phyloP scores from a whole-genome alignment of 495 filamentous ascomycete genomes.

The Lineolata rhizophorae region DNA sequence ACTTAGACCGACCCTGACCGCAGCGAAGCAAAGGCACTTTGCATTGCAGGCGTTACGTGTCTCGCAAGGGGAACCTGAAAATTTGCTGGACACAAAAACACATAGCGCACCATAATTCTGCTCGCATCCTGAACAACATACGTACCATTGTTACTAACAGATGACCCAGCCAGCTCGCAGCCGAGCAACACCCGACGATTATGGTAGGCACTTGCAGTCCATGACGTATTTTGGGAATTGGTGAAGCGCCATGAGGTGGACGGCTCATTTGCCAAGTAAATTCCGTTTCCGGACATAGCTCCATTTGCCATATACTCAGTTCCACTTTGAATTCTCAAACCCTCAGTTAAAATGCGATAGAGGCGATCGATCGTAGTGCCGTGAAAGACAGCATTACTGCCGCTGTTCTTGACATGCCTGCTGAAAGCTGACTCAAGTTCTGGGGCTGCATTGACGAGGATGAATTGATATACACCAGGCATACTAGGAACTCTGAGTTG shows the following conservation, averaged over 20 bases:
- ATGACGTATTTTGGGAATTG: slow-evolving; percentile 2
- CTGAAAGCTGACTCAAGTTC: slow-evolving; percentile 11
- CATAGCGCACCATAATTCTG: slow-evolving; percentile 14
- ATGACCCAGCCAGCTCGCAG: slow-evolving; percentile 11
- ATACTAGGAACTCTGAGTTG: slow-evolving; percentile 11
- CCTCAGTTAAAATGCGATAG: slow-evolving; percentile 13
- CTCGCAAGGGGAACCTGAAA: slow-evolving; percentile 6
- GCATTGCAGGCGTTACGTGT: slow-evolving; percentile 12
- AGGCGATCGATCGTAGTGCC: slow-evolving; percentile 16
- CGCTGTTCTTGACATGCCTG: slow-evolving; percentile 1
- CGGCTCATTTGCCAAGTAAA: slow-evolving; percentile 17
- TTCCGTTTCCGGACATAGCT: slow-evolving; percentile 14
- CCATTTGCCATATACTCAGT: slow-evolving; percentile 13
- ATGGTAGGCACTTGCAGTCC: slow-evolving; percentile 9
- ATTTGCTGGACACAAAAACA: slow-evolving; percentile 11
- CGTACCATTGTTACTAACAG: slow-evolving; percentile 2
- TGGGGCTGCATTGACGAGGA: slow-evolving; percentile 14
- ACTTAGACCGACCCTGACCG: slow-evolving; percentile 6
- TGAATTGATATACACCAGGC: slow-evolving; percentile 15
- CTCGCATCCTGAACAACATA: slow-evolving; percentile 13
- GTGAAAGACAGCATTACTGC: slow-evolving; percentile 15
- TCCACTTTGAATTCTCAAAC: slow-evolving; percentile 10
- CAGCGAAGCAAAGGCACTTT: slow-evolving; percentile 11
- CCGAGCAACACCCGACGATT: slow-evolving; percentile 12
- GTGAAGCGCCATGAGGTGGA: slow-evolving; percentile 9